A percentile compares a stretch with the other conserved stretches of the same genome.
phyloP scores from a whole-genome alignment of 2,329 filamentous ascomycete genomes.

The Colletotrichum tofieldiae region DNA sequence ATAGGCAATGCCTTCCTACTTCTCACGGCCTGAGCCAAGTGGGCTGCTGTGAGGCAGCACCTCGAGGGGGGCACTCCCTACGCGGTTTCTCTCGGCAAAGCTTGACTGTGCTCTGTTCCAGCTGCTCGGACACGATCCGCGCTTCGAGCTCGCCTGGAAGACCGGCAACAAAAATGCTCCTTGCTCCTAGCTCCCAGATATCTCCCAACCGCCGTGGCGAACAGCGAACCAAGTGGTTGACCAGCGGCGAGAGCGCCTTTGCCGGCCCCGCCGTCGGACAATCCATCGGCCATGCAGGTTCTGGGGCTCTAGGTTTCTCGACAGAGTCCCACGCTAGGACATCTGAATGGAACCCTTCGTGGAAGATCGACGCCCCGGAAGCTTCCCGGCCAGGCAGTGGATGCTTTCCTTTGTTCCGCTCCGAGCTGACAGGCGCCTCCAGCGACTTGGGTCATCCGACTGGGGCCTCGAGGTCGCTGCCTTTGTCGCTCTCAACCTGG shows the following conservation, averaged over 20 bases:
- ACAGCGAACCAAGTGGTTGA: constrained; percentile 13
- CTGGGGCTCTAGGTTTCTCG: constrained; percentile 1
- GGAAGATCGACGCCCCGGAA: constrained; percentile 17
- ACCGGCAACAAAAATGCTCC: constrained; percentile 24
- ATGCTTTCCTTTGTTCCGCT: constrained; percentile 26
- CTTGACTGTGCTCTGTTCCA: constrained; percentile 7
- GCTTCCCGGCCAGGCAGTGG: constrained; percentile 20
- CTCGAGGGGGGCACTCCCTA: background rate
- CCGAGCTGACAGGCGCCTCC: constrained; percentile 6
- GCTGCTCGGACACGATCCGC: constrained; percentile 22
- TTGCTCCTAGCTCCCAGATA: constrained; percentile 9
- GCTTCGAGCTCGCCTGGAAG: constrained; percentile 15
- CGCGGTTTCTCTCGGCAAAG: background rate
- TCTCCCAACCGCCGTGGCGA: constrained; percentile 30
- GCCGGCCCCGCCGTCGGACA: constrained; percentile 16
- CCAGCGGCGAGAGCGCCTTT: constrained; percentile 11
- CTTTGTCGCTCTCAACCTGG: constrained; percentile 23
- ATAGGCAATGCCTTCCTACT: background rate
- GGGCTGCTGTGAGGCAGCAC: background rate
- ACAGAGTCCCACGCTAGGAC: constrained; percentile 12
- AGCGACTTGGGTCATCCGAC: background rate
- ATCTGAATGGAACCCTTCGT: constrained; percentile 4
- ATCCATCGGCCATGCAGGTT: background rate
- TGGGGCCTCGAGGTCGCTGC: background rate
- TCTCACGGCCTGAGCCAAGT: background rate